Percentiles rank a stretch among this genome's conserved stretches.
These are phyloP conservation scores for Jackrogersella multiformis DNA, from an alignment of 495 filamentous ascomycete species.

Conservation along the genomic window DNA sequence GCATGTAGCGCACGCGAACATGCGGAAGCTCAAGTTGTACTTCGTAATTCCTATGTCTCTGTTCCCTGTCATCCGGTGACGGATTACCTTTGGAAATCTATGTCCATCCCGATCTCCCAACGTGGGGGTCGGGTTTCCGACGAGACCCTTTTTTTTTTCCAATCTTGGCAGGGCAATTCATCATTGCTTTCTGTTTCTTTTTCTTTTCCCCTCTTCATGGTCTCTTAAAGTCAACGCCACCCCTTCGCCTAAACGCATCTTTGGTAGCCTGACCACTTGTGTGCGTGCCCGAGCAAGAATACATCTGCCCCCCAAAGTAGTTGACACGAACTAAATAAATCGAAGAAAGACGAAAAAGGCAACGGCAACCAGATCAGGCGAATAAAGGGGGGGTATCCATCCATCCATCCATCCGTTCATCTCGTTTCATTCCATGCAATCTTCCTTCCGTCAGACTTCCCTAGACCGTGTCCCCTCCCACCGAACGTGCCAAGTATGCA, in stretches of 20 bases:
- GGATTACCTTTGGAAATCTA: conserved; percentile 49
- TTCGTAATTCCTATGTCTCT: conserved; percentile 43
- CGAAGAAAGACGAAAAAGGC: conserved; percentile 27
- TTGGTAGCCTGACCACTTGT: conserved; percentile 45
- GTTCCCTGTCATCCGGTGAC: conserved; percentile 47
- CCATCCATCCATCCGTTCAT: conserved; percentile 48
- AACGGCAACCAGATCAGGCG: conserved; percentile 42
- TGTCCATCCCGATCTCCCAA: conserved; percentile 45
- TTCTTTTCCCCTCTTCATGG: conserved; percentile 21
- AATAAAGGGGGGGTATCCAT: conserved; percentile 50
- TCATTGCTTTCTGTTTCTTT: conserved; percentile 37
- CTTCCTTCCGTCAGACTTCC: conserved; percentile 44
- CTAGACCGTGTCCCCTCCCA: conserved; percentile 35
- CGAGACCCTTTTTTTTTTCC: conserved; percentile 39
- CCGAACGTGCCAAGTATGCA: conserved; percentile 43
- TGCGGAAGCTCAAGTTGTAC: conserved; percentile 29
- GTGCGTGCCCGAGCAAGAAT: conserved; percentile 31
- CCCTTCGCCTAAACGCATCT: conserved; percentile 31
- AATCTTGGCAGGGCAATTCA: conserved; percentile 38
- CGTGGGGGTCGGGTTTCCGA: conserved; percentile 33
- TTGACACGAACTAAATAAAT: conserved; percentile 42
- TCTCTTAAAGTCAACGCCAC: conserved; percentile 38
- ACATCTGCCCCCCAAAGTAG: conserved; percentile 42
- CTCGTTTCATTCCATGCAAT: conserved; percentile 50
- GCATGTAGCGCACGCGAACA: conserved; percentile 7